These are phyloP conservation scores for Reutealis trisperma DNA, from an alignment of 345 rosid species.

Conservation along the genomic window DNA sequence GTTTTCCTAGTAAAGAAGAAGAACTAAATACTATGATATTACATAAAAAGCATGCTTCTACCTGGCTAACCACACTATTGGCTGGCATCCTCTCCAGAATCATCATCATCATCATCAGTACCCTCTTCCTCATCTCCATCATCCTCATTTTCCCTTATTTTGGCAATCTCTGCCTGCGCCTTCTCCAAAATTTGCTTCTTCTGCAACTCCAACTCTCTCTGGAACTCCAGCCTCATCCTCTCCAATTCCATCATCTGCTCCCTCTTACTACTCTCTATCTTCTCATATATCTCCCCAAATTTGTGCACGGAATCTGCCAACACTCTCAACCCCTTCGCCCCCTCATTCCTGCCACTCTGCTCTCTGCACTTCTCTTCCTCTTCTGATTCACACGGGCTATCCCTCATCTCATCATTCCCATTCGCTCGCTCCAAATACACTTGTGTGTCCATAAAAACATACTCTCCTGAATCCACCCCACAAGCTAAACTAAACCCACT, in stretches of 20 bases:
- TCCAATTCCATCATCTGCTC: slow-evolving; percentile 60
- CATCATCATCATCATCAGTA: slow-evolving; percentile 25
- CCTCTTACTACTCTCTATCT: slow-evolving; percentile 59
- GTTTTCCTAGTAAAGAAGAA: neutral
- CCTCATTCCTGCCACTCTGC: slow-evolving; percentile 20
- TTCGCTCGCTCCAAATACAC: slow-evolving; percentile 59
- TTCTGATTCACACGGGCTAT: slow-evolving; percentile 55
- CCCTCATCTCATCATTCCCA: slow-evolving; percentile 62
- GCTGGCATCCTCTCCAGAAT: slow-evolving; percentile 32
- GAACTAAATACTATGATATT: neutral
- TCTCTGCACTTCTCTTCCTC: slow-evolving; percentile 12
- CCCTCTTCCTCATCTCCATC: slow-evolving; percentile 21
- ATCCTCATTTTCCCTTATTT: slow-evolving; percentile 39
- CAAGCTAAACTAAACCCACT: slow-evolving; percentile 42
- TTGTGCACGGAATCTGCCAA: slow-evolving; percentile 53
- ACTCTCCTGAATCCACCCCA: slow-evolving; percentile 65
- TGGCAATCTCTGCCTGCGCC: slow-evolving; percentile 54
- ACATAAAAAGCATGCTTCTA: neutral
- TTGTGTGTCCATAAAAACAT: slow-evolving; percentile 46
- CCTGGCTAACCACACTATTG: slow-evolving; percentile 19
- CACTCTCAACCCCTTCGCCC: slow-evolving; percentile 35
- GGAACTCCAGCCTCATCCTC: slow-evolving; percentile 50
- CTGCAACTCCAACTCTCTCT: slow-evolving; percentile 53
- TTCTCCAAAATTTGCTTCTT: slow-evolving; percentile 56
- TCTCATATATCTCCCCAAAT: slow-evolving; percentile 58